A percentile compares a stretch with the other conserved stretches of the same genome.
Conservation (phyloP, 225 moss, liverwort and hornwort genomes). For the Lunularia cruciata region DNA sequence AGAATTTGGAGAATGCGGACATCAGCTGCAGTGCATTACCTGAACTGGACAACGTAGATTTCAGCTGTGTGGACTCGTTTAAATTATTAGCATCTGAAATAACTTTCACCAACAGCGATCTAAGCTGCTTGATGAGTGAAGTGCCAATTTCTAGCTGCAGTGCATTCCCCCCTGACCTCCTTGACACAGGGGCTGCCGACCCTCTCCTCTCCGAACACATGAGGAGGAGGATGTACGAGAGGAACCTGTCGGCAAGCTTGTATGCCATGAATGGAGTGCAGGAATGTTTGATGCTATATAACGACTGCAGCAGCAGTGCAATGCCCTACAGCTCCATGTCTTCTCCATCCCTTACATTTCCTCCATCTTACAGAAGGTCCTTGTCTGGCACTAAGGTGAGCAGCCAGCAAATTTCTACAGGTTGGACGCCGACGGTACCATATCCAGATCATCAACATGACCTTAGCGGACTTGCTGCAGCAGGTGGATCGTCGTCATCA, state of each 20-base stretch:
- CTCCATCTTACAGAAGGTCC: constrained; percentile 17
- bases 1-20: constrained; percentile 28
- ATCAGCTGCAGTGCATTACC: constrained; percentile 27
- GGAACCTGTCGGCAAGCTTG: constrained; percentile 23
- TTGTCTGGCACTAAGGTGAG: not conserved
- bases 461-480: not conserved
- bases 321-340: constrained; percentile 29
- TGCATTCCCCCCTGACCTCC: not conserved
- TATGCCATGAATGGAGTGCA: constrained; percentile 45
- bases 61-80: constrained; percentile 29
- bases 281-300: constrained; percentile 36
- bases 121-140: constrained; percentile 18
- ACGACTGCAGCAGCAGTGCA: constrained; percentile 9
- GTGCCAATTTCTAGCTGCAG: not conserved
- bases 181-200: not conserved
- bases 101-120: constrained; percentile 1
- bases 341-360: constrained; percentile 28
- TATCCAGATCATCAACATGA: not conserved
- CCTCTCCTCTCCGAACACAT: constrained; percentile 1
- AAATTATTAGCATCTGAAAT: constrained; percentile 14
- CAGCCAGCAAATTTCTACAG: not conserved
- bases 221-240: constrained; percentile 37
- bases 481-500: not conserved
- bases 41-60: constrained; percentile 33
- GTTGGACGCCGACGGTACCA: not conserved